These are phyloP conservation scores for Pestalotiopsis sp. DNA, from an alignment of 2,329 filamentous ascomycete genomes.

Conservation along the genomic window DNA sequence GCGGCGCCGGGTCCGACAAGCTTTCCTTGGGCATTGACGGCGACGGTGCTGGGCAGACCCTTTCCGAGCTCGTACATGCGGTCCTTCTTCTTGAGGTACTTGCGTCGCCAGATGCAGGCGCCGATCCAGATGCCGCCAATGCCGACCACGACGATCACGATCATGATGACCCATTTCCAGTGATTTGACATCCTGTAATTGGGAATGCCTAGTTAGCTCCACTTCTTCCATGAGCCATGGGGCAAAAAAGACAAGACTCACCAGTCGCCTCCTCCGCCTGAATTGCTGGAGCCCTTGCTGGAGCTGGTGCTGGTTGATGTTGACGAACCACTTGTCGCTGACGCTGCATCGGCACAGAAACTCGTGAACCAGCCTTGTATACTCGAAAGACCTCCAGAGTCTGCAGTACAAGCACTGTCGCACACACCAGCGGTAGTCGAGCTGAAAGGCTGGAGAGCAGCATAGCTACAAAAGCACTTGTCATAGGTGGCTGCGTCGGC, in stretches of 20 bases:
- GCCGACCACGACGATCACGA: slow-evolving; percentile 72
- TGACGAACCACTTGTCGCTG: slow-evolving; percentile 26
- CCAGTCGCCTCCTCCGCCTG: slow-evolving; percentile 48
- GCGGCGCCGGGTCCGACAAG: slow-evolving; percentile 28
- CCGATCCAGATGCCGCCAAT: slow-evolving; percentile 69
- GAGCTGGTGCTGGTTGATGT: slow-evolving; percentile 26
- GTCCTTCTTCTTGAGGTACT: slow-evolving; percentile 72
- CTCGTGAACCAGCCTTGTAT: slow-evolving; percentile 72
- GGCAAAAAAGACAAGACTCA: slow-evolving; percentile 31
- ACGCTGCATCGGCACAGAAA: slow-evolving; percentile 57
- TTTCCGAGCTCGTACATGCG: slow-evolving; percentile 53
- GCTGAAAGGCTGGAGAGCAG: slow-evolving; percentile 60
- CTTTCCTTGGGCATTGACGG: slow-evolving; percentile 34
- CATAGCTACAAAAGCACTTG: slow-evolving; percentile 74
- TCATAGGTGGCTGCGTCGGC: slow-evolving; percentile 58
- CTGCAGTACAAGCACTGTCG: slow-evolving; percentile 56
- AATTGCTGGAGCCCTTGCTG: slow-evolving; percentile 12
- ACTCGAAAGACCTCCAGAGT: slow-evolving; percentile 51
- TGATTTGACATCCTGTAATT: slow-evolving; percentile 65
- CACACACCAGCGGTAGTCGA: slow-evolving; percentile 63
- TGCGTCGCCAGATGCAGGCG: slow-evolving; percentile 72
- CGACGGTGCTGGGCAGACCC: slow-evolving; percentile 39
- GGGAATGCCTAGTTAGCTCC: neutral
- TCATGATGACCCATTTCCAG: slow-evolving; percentile 81
- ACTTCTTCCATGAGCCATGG: neutral